A percentile compares a stretch with the other conserved stretches of the same genome.
Conservation (phyloP, 345 rosid species). For the Arabidopsis suecica region DNA sequence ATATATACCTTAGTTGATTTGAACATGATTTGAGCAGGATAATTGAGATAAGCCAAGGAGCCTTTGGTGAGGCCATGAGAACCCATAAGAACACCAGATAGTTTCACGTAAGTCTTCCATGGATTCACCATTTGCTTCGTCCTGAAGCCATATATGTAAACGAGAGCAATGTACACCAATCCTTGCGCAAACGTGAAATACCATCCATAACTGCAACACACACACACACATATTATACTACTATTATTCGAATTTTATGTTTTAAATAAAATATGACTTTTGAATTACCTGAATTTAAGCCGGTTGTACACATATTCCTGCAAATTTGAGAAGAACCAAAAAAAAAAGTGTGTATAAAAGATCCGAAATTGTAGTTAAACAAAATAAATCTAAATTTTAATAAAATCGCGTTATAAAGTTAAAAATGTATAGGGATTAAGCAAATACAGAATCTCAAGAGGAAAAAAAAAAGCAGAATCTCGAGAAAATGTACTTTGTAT, state of each 20-base stretch:
- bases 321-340: neutral
- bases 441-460: neutral
- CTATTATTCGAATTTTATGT: neutral
- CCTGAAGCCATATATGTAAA: conserved; percentile 79
- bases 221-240: neutral
- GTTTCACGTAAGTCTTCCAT: conserved; percentile 81
- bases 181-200: conserved; percentile 92
- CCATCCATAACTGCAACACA: conserved; percentile 79
- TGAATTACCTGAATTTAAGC: conserved; percentile 78
- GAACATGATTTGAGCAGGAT: conserved; percentile 93
- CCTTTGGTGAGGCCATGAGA: conserved; percentile 90
- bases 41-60: conserved; percentile 85
- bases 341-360: neutral
- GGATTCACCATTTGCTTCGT: conserved; percentile 88
- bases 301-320: conserved; percentile 96
- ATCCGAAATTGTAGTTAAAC: neutral
- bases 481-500: neutral
- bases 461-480: neutral
- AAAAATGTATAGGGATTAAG: neutral
- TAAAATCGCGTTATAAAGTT: neutral
- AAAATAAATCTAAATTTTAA: neutral
- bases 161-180: conserved; percentile 71
- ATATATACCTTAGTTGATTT: conserved; percentile 80
- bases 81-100: conserved; percentile 84
- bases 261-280: neutral